Evolutionary conservation across 257 asterid species (phyloP).

Genomic region (Nicotiana knightiana): DNA sequence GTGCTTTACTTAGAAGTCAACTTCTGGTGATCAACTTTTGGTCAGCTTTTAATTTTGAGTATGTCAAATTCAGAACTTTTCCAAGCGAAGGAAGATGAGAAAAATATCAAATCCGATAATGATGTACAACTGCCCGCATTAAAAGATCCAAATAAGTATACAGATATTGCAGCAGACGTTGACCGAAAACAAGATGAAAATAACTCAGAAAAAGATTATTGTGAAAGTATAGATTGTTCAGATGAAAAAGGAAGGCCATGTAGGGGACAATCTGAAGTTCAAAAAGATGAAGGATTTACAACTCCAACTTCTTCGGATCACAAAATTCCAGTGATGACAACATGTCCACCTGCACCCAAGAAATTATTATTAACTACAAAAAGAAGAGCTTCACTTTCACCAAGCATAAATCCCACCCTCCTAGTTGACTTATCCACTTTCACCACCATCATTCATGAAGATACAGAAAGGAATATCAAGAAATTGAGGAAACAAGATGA

Average conservation of each 20-base stretch:
- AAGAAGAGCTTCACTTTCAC: conserved; percentile 26
- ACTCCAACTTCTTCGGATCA: conserved; percentile 62
- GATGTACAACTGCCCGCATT: neutral
- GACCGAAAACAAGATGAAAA: neutral
- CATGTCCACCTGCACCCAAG: conserved; percentile 76
- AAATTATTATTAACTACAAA: conserved; percentile 23
- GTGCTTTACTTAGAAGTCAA: no score
- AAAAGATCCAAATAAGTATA: neutral
- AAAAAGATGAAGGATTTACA: conserved; percentile 34
- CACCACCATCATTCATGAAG: neutral
- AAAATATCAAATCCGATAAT: neutral
- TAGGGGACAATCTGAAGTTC: neutral
- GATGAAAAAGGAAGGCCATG: conserved; percentile 5
- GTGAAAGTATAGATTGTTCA: neutral
- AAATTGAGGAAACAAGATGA: conserved; percentile 31
- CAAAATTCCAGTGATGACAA: conserved; percentile 35
- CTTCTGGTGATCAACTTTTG: no score
- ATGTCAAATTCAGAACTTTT: neutral
- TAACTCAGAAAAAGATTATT: neutral
- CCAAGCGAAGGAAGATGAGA: neutral
- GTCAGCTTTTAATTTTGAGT: neutral
- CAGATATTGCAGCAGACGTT: neutral
- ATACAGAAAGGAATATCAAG: conserved; percentile 24
- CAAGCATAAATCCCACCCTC: conserved; percentile 16
- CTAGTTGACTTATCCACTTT: conserved; percentile 24